Conservation (phyloP, 208 protist species). For the Tritrichomonas musculus region DNA sequence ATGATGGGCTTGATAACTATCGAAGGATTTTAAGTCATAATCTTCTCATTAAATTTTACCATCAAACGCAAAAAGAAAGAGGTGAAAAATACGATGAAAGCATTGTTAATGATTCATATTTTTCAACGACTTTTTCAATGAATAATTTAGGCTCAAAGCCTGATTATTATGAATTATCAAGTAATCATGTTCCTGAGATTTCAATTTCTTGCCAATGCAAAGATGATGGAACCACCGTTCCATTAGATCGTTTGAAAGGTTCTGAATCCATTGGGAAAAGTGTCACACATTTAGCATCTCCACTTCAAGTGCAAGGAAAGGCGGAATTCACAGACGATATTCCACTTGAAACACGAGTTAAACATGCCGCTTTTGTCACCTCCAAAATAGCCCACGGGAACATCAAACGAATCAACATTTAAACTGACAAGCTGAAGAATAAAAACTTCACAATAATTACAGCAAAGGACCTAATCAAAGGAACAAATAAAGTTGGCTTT, state of each 20-base stretch:
- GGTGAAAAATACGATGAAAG: not conserved
- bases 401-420: constrained; percentile 35
- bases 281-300: constrained; percentile 35
- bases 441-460: constrained; percentile 27
- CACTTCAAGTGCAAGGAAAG: constrained; percentile 65
- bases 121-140: not conserved
- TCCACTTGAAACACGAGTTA: not conserved
- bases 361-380: constrained; percentile 39
- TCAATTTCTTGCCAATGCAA: too few species aligned
- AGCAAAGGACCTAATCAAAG: constrained; percentile 30
- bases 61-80: not conserved
- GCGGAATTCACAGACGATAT: constrained; percentile 60
- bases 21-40: constrained; percentile 52
- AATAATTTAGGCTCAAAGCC: not conserved
- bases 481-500: constrained; percentile 43
- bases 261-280: too few species aligned
- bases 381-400: constrained; percentile 42
- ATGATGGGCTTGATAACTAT: constrained; percentile 63
- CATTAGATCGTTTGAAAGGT: not conserved
- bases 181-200: too few species aligned
- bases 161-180: not conserved
- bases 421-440: not conserved
- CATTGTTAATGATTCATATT: not conserved
- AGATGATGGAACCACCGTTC: too few species aligned
- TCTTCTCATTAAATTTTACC: constrained; percentile 74